phyloP scores from a whole-genome alignment of 192 early-diverging fungal genomes.

The Coemansia javaensis region DNA sequence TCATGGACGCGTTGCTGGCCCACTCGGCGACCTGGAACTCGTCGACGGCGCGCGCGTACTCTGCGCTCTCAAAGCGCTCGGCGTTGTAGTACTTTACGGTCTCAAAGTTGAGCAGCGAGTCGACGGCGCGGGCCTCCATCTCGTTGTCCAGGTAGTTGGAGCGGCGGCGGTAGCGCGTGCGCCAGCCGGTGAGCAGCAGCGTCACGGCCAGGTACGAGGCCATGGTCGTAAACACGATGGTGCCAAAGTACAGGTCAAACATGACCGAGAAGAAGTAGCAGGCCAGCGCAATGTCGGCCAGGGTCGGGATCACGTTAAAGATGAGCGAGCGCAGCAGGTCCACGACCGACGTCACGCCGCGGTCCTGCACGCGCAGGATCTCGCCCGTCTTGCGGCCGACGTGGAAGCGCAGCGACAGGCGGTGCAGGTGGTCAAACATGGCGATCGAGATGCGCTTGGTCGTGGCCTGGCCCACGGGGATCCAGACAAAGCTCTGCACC shows the following conservation, averaged over 20 bases:
- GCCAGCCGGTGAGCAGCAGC: slow-evolving; percentile 82
- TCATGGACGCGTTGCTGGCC: slow-evolving; percentile 67
- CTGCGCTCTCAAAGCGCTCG: slow-evolving; percentile 77
- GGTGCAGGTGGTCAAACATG: slow-evolving; percentile 88
- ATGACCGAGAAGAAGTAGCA: slow-evolving; percentile 62
- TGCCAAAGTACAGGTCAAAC: slow-evolving; percentile 71
- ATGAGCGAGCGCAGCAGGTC: slow-evolving; percentile 74
- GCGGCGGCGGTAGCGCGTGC: slow-evolving; percentile 70
- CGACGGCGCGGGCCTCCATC: slow-evolving; percentile 78
- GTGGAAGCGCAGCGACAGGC: slow-evolving; percentile 85
- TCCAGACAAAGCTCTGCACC: slow-evolving; percentile 83
- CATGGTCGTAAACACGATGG: slow-evolving; percentile 89
- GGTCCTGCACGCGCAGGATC: slow-evolving; percentile 77
- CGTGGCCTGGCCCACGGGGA: slow-evolving; percentile 90
- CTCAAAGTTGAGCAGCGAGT: slow-evolving; percentile 96
- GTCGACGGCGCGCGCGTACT: slow-evolving; percentile 72
- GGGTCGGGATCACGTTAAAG: slow-evolving; percentile 87
- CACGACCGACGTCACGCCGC: slow-evolving; percentile 59
- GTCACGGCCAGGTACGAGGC: slow-evolving; percentile 76
- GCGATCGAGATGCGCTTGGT: slow-evolving; percentile 85
- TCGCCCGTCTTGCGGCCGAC: slow-evolving; percentile 94
- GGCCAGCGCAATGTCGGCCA: slow-evolving; percentile 84
- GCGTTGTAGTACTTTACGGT: slow-evolving; percentile 98
- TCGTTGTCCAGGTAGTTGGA: slow-evolving; percentile 86
- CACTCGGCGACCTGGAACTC: slow-evolving; percentile 83